Evolutionary conservation across 257 asterid species (phyloP), one percentile per base, ranked within the genome.

Genomic region (Solanum chiquidenum): DNA sequence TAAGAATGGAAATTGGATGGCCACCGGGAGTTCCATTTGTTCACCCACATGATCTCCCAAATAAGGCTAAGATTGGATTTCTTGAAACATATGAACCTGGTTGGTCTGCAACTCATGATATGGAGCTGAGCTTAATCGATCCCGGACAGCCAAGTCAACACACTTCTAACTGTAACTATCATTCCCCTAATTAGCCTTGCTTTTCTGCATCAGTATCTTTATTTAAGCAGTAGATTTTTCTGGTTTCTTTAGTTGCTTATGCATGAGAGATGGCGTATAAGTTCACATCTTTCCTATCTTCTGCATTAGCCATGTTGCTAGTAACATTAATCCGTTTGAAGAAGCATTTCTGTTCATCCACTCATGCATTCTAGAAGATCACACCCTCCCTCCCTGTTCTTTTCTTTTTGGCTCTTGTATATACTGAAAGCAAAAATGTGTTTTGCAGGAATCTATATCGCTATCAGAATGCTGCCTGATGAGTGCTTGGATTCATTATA

Each of bases 21-120:
- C 99, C 98, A 13, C 91, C 91, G 1, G 99, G 98, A 77, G 99
- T 96, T 86, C 99, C 99, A 27, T 97, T 97, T 88, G 99, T 96
- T 88, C 99, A 96, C 89, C 99, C 99, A 42, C 99, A 97, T 35
- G 99, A 97, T 93, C 98, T 96, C 92, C 99, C 99, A 20, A 97
- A 97, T 94, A 97, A 97, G 94, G 99, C 99, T 42, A 97, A 97
- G 95, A 94, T 96, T 88, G 97, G 99, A 58, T 97, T 97, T 89
- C 99, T 96, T 52, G 99, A 97, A 89, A 96, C 99, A 74, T 97
- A 97, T 74, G 99, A 97, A 90, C 98, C 99, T 66, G 98, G 99
- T 83, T 97, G 99, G 99, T 95, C 99, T 6, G 95, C 96, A 89
- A 93, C 93, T 20, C 94, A 97, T 89, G 98, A 93, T 88, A 88